Base-by-base conservation (phyloP, 2,329 filamentous ascomycete genomes). In the Sordariomycetes sp. region DNA sequence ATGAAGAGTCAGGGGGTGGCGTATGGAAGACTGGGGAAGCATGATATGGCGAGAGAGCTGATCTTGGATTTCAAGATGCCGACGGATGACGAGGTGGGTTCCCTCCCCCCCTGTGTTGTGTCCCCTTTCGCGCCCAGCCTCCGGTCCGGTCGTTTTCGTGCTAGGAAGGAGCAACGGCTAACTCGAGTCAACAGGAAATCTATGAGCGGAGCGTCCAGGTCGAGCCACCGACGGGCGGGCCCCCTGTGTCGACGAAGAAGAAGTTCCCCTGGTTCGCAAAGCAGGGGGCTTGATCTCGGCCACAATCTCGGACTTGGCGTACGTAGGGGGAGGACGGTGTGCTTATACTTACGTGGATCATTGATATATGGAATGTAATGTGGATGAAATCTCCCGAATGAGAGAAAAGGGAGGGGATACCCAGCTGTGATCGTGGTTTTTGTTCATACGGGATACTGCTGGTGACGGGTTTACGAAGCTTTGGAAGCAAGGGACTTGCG, bases 1-100 rank as follows among this genome's bases (percentile, higher is more conserved):
- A 95, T 97, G 81, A 88, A 87, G 72, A 96, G 93, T 66, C 92
- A 97, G 71, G 88, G 89, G 58, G 85, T 85, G 54, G 86, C 90
- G 5, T 97, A 97, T 65, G 82, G 84, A 28, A 87, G 86, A 61
- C 75, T 93, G 61, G 75, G 77, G 37, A 85, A 80, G 65, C 86
- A 88, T 65, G 87, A 93, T 60, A 78, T 81, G 57, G 82, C 89
- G 4, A 80, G 86, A 65, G 85, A 89, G 64, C 71, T 96, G 65
- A 84, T 97, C 59, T 72, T 97, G 62, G 90, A 95, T 66, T 88
- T 89, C 64, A 85, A 86, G 66, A 87, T 97, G 74, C 79, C 85
- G 52, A 87, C 85, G 58, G 91, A 96, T 72, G 90, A 96, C 65
- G 93, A 97, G 76, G 92, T 96, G 73, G 74, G 86, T 74, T 51